Conservation (phyloP, 208 protist species). For the Trypanosomatidae sp. region DNA sequence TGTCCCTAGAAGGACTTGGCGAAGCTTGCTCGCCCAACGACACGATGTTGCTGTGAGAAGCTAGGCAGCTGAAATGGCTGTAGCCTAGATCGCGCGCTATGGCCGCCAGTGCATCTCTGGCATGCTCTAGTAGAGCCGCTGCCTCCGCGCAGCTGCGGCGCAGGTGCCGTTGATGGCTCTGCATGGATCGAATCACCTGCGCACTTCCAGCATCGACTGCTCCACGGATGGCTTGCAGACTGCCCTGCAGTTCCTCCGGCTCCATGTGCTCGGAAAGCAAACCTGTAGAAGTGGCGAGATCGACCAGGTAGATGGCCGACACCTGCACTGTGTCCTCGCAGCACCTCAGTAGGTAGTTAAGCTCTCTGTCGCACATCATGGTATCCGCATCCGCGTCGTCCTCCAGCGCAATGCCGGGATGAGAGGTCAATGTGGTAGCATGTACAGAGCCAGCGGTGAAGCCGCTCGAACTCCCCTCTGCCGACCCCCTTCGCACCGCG, state of each 20-base stretch:
- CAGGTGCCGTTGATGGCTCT: conserved; percentile 14
- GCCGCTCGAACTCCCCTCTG: too few species aligned
- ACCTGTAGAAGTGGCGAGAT: conserved; percentile 28
- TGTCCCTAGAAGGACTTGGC: neutral
- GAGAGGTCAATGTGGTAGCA: neutral
- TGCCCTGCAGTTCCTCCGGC: conserved; percentile 12
- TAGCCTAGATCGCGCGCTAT: conserved; percentile 24
- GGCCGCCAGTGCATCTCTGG: conserved; percentile 21
- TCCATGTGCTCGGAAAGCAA: conserved; percentile 23
- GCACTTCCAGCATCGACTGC: neutral
- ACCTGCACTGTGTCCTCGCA: conserved; percentile 23
- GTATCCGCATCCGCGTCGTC: neutral
- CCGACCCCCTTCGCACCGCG: neutral
- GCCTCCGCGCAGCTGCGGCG: conserved; percentile 12
- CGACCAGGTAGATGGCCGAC: conserved; percentile 20
- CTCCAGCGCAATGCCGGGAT: neutral
- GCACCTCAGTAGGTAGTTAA: conserved; percentile 9
- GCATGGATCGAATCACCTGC: neutral
- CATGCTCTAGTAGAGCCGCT: conserved; percentile 20
- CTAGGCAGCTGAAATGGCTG: conserved; percentile 5
- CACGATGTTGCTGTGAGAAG: neutral
- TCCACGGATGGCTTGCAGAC: conserved; percentile 6
- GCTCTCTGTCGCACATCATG: neutral
- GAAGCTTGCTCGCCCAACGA: neutral
- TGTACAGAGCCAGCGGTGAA: neutral